These are phyloP conservation scores for Lactarius evosmus DNA, from an alignment of 768 basidiomycete genomes.

Conservation along the genomic window DNA sequence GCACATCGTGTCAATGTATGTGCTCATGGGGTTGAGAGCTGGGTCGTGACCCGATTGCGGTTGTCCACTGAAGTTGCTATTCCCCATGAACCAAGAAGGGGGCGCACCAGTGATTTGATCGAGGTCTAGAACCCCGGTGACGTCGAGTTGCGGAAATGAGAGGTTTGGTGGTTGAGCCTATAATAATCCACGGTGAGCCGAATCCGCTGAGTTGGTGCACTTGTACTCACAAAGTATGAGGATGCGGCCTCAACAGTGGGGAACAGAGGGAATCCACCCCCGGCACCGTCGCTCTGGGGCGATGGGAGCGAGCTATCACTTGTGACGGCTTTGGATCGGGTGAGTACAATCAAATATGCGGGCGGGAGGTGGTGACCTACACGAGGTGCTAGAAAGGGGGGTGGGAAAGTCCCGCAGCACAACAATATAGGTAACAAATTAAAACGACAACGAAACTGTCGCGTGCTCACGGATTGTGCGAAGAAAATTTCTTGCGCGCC, in stretches of 20 bases:
- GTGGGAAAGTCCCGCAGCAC: neutral
- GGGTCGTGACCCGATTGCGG: neutral
- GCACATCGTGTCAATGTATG: neutral
- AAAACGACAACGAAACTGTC: neutral
- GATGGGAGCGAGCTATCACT: neutral
- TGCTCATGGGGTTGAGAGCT: neutral
- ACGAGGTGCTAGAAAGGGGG: neutral
- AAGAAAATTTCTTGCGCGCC: neutral
- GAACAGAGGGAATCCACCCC: neutral
- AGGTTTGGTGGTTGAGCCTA: neutral
- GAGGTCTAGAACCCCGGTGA: neutral
- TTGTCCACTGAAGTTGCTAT: neutral
- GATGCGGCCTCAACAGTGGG: neutral
- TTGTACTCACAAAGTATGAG: neutral
- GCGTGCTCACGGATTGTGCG: neutral
- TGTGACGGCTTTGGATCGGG: neutral
- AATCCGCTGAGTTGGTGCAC: neutral
- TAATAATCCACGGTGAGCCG: neutral
- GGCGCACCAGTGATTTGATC: neutral
- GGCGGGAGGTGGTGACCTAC: neutral
- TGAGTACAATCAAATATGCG: neutral
- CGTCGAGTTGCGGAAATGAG: neutral
- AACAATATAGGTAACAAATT: neutral
- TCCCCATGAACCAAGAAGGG: neutral
- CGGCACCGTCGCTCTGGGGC: neutral